Evolutionary conservation across 2,329 filamentous ascomycete genomes (phyloP).

Genomic region (Blastomyces silverae): DNA sequence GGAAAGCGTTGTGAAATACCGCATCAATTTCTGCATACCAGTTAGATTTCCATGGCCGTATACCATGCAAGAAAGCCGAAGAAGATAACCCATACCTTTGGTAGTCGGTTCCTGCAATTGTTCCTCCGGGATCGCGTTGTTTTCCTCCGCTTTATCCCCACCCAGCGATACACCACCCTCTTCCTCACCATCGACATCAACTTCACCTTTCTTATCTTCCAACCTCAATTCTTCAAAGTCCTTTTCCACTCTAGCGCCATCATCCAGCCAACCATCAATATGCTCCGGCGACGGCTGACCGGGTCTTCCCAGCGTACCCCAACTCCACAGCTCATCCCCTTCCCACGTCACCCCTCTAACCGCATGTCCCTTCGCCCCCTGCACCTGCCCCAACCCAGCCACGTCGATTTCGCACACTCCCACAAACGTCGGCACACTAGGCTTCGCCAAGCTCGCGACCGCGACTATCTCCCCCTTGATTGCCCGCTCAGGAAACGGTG

Average conservation of each 20-base stretch:
- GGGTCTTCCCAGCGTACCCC: constrained; percentile 50
- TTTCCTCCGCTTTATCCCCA: constrained; percentile 27
- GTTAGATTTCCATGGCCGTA: neutral
- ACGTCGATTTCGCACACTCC: constrained; percentile 61
- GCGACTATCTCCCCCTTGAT: constrained; percentile 57
- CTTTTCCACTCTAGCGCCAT: constrained; percentile 33
- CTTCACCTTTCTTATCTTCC: constrained; percentile 41
- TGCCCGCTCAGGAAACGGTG: constrained; percentile 55
- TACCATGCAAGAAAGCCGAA: neutral
- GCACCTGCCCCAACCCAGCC: constrained; percentile 47
- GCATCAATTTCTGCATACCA: constrained; percentile 55
- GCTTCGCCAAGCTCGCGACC: constrained; percentile 53
- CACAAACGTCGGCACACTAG: constrained; percentile 57
- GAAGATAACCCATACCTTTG: constrained; percentile 41
- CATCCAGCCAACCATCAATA: constrained; percentile 47
- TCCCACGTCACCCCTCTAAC: constrained; percentile 61
- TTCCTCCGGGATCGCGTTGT: constrained; percentile 35
- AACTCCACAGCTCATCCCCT: constrained; percentile 63
- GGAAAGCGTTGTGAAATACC: constrained; percentile 57
- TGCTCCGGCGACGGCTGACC: constrained; percentile 49
- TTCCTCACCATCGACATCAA: constrained; percentile 25
- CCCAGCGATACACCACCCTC: constrained; percentile 23
- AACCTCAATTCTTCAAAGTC: constrained; percentile 39
- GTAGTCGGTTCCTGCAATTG: constrained; percentile 49
- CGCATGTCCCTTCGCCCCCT: constrained; percentile 57